phyloP scores from a whole-genome alignment of 306 rosid genomes.

The Pachyrhizus erosus region DNA sequence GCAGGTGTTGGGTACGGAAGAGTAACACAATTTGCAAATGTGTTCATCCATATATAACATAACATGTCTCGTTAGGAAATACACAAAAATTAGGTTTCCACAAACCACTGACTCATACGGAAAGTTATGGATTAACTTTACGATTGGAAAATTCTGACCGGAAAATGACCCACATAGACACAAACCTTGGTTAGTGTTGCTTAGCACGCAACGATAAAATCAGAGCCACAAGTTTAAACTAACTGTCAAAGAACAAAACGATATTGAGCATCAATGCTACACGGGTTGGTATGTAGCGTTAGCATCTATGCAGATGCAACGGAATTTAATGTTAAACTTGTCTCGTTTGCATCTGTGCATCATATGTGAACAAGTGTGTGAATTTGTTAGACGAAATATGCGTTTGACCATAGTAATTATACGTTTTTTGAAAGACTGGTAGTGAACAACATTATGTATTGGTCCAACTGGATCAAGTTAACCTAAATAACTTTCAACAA shows the following conservation, averaged over 20 bases:
- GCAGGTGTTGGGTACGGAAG: background rate
- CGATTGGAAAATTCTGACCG: background rate
- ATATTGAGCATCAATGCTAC: background rate
- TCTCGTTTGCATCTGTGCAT: background rate
- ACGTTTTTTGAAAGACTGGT: background rate
- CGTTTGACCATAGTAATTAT: background rate
- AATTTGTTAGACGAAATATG: background rate
- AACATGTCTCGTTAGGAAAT: background rate
- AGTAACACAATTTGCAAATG: background rate
- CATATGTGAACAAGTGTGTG: background rate
- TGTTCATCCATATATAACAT: background rate
- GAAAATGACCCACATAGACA: background rate
- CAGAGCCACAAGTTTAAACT: background rate
- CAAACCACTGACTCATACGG: slow-evolving; percentile 7
- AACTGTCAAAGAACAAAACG: background rate
- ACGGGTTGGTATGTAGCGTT: background rate
- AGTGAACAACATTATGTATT: background rate
- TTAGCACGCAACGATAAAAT: background rate
- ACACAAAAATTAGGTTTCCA: slow-evolving; percentile 17
- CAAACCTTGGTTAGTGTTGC: background rate
- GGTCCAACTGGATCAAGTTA: background rate
- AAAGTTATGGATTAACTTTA: slow-evolving; percentile 1
- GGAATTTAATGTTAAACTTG: background rate
- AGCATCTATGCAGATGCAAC: background rate
- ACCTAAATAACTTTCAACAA: background rate